Evolutionary conservation across 306 rosid genomes (phyloP).

Genomic region (Prinsepia uniflora): DNA sequence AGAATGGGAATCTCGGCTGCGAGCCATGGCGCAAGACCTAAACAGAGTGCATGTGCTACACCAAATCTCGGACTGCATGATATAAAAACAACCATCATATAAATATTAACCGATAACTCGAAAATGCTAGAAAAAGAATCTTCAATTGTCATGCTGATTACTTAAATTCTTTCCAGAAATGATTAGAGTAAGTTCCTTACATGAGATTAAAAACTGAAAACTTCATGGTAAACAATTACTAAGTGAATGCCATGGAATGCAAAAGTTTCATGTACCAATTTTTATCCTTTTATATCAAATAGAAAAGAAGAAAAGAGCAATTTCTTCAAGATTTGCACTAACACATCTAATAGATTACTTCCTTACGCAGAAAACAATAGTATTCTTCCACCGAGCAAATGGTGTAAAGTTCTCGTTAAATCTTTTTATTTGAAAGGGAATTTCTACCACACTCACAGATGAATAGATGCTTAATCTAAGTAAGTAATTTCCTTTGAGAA

Average conservation of each 20-base stretch:
- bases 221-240: neutral
- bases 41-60: conserved; percentile 92
- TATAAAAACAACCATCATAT: conserved; percentile 21
- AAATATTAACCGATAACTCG: conserved; percentile 15
- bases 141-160: neutral
- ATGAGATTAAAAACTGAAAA: neutral
- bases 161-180: neutral
- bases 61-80: conserved; percentile 94
- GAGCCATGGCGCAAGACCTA: conserved; percentile 99
- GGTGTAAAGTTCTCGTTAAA: neutral
- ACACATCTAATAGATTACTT: neutral
- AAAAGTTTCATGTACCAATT: neutral
- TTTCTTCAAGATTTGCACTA: neutral
- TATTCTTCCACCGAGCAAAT: neutral
- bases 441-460: neutral
- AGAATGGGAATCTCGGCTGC: conserved; percentile 97
- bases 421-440: neutral
- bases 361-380: neutral
- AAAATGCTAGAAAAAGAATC: conserved; percentile 6
- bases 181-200: neutral
- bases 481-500: neutral
- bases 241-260: neutral
- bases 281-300: neutral
- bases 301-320: neutral
- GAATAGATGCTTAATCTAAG: neutral